Percentiles rank a stretch among this genome's conserved stretches.
Conservation (phyloP, 371 early-diverging fungal genomes). For the Chytridium lagenaria region DNA sequence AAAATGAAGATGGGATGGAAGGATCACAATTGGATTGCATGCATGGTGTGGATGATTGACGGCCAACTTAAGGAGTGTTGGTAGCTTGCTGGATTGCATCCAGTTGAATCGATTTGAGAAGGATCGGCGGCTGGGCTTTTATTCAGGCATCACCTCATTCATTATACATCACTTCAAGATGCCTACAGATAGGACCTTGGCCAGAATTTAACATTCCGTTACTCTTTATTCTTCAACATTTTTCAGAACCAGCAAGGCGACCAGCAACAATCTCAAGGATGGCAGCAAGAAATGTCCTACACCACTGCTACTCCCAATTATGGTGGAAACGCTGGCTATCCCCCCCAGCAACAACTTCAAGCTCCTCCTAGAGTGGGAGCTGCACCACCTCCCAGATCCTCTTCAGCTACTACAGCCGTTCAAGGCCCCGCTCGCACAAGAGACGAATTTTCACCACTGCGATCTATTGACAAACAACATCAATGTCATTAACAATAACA, state of each 20-base stretch:
- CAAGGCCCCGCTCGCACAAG: slow-evolving; percentile 15
- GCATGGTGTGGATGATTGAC: too few species aligned
- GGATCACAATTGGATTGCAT: too few species aligned
- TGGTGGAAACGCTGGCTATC: background rate
- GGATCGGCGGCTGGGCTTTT: too few species aligned
- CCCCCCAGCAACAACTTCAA: slow-evolving; percentile 2
- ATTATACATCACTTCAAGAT: too few species aligned
- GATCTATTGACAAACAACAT: slow-evolving; percentile 33
- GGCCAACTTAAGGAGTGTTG: too few species aligned
- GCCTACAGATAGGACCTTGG: too few species aligned
- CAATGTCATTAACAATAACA: slow-evolving; percentile 14
- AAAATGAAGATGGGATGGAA: too few species aligned
- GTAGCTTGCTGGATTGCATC: too few species aligned
- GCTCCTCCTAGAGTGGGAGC: background rate
- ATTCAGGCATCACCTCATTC: too few species aligned
- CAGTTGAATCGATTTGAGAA: too few species aligned
- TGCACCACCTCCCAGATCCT: slow-evolving; percentile 1
- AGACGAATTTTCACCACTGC: slow-evolving; percentile 33
- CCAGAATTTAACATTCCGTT: too few species aligned
- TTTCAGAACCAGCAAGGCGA: background rate
- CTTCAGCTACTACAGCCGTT: background rate
- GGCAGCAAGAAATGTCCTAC: slow-evolving; percentile 18
- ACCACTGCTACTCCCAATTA: background rate
- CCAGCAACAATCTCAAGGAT: background rate
- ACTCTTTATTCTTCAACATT: too few species aligned